Conservation (phyloP, 208 protist species). For the Crithidia expoeki region DNA sequence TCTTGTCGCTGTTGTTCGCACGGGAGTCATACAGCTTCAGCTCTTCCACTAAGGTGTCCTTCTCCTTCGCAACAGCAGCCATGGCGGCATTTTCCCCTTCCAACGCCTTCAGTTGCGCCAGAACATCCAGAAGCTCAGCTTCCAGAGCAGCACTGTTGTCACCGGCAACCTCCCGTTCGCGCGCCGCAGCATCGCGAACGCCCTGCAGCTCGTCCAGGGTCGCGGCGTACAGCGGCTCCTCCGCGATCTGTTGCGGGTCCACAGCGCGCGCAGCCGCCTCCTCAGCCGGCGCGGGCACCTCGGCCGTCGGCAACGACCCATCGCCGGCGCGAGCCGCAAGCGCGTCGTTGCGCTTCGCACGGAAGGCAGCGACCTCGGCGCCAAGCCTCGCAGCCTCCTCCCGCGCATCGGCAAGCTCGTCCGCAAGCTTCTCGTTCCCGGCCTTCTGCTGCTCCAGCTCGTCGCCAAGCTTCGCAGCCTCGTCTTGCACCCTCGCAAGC, state of each 20-base stretch:
- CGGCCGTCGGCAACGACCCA: slow-evolving; percentile 32
- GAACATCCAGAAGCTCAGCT: slow-evolving; percentile 26
- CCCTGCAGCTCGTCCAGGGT: slow-evolving; percentile 30
- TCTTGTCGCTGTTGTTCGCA: slow-evolving; percentile 22
- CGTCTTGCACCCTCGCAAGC: not conserved
- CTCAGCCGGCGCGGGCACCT: slow-evolving; percentile 16
- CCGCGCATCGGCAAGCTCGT: too few relatives aligned
- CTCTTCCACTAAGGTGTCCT: slow-evolving; percentile 16
- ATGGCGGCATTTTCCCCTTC: slow-evolving; percentile 27
- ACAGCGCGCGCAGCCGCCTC: slow-evolving; percentile 22
- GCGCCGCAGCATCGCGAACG: too few relatives aligned
- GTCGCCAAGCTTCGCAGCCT: too few relatives aligned
- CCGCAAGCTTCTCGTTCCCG: too few relatives aligned
- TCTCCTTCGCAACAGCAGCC: not conserved
- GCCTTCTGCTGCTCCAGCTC: too few relatives aligned
- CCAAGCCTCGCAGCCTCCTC: too few relatives aligned
- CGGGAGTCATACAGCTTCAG: slow-evolving; percentile 31
- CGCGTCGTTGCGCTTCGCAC: slow-evolving; percentile 39
- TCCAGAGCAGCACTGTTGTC: slow-evolving; percentile 24
- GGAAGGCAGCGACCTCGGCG: slow-evolving; percentile 19
- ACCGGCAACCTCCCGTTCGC: not conserved
- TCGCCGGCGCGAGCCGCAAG: slow-evolving; percentile 32
- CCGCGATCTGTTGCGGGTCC: slow-evolving; percentile 17
- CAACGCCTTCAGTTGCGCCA: slow-evolving; percentile 33
- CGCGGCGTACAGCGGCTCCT: slow-evolving; percentile 26